These are phyloP conservation scores for Cystoisospora suis DNA, from an alignment of 169 alveolate genomes.

Conservation along the genomic window DNA sequence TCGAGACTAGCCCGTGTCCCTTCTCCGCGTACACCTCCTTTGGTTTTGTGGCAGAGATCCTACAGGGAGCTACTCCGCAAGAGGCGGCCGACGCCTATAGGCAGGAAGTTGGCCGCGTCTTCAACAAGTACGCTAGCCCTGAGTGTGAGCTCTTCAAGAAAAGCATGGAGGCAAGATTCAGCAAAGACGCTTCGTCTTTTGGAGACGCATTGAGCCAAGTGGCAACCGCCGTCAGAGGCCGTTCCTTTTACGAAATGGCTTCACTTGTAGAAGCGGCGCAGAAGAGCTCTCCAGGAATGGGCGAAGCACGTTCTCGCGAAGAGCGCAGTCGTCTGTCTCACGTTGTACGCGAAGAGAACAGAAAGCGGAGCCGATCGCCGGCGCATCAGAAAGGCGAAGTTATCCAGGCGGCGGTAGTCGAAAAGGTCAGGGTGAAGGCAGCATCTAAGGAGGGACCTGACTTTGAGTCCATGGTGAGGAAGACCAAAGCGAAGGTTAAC, in stretches of 20 bases:
- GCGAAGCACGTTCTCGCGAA: not conserved
- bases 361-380: not conserved
- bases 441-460: not conserved
- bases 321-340: not conserved
- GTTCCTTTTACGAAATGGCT: not conserved
- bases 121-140: not conserved
- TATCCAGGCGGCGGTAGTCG: not conserved
- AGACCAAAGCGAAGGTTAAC: not conserved
- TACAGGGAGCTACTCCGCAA: not conserved
- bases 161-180: not conserved
- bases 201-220: not conserved
- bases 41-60: not conserved
- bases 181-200: not conserved
- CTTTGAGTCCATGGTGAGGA: not conserved
- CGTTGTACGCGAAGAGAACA: not conserved
- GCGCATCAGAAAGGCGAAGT: not conserved
- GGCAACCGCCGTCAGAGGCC: not conserved
- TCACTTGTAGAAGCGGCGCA: not conserved
- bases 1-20: not conserved
- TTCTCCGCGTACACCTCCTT: not conserved
- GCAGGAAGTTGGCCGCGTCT: not conserved
- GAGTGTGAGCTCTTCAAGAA: not conserved
- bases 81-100: not conserved
- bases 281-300: not conserved
- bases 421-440: not conserved